A percentile compares a stretch with the other conserved stretches of the same genome.
Evolutionary conservation across 225 moss, liverwort and hornwort species (phyloP).

Genomic region (Polytrichum formosum): DNA sequence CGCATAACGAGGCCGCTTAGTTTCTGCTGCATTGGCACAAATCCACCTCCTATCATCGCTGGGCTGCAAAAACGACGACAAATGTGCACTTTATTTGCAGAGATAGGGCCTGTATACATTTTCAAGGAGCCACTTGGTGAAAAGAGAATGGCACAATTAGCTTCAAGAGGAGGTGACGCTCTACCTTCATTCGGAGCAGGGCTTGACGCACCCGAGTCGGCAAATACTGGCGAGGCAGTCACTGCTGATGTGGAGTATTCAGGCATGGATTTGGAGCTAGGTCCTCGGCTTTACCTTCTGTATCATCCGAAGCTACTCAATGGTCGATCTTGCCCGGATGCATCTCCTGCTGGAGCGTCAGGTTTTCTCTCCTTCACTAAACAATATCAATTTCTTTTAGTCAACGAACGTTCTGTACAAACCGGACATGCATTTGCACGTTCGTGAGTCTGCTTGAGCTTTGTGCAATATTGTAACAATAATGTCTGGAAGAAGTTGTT

Average conservation of each 20-base stretch:
- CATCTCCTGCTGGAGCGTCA: slow-evolving; percentile 84
- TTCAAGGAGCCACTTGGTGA: slow-evolving; percentile 88
- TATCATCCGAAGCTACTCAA: slow-evolving; percentile 87
- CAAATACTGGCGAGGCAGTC: slow-evolving; percentile 70
- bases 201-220: slow-evolving; percentile 80
- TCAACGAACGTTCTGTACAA: no score
- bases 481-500: no score
- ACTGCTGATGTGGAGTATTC: slow-evolving; percentile 76
- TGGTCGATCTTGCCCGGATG: slow-evolving; percentile 87
- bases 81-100: slow-evolving; percentile 89
- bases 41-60: slow-evolving; percentile 92
- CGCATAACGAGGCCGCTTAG: slow-evolving; percentile 77
- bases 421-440: no score
- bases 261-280: slow-evolving; percentile 75
- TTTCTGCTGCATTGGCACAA: slow-evolving; percentile 96
- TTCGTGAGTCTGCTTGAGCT: no score
- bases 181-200: slow-evolving; percentile 78
- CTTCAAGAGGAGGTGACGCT: slow-evolving; percentile 78
- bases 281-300: slow-evolving; percentile 79
- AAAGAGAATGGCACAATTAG: slow-evolving; percentile 74
- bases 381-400: background rate
- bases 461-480: no score
- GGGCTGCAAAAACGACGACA: slow-evolving; percentile 85
- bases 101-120: slow-evolving; percentile 92
- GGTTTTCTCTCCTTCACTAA: slow-evolving; percentile 29